Conservation (phyloP, 2,329 filamentous ascomycete species). For the Botrytis elliptica region DNA sequence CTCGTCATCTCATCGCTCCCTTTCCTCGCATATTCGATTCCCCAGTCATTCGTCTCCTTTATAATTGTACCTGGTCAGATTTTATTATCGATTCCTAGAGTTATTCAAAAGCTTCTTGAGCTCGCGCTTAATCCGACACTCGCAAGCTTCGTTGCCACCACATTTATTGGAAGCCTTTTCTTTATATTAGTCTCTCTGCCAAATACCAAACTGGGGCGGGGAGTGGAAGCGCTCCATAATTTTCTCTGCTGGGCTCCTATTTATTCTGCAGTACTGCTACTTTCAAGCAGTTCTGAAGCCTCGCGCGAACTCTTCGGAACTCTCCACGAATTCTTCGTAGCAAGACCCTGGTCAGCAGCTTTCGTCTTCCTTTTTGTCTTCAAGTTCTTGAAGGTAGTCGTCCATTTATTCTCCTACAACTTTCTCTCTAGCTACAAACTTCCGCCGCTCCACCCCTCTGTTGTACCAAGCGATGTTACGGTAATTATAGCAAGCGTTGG, state of each 20-base stretch:
- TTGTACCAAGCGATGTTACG: constrained; percentile 28
- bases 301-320: not conserved
- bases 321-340: not conserved
- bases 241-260: not conserved
- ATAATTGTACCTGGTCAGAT: not conserved
- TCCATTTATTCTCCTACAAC: constrained; percentile 28
- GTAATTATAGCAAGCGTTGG: constrained; percentile 31
- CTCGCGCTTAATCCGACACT: not conserved
- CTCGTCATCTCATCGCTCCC: not conserved
- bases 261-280: not conserved
- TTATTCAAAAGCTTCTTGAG: not conserved
- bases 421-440: constrained; percentile 4
- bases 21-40: not conserved
- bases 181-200: not conserved
- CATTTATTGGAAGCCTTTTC: not conserved
- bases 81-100: not conserved
- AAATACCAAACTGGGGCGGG: not conserved
- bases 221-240: not conserved
- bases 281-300: not conserved
- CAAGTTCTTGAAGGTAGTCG: constrained; percentile 30
- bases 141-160: not conserved
- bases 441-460: constrained; percentile 10
- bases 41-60: not conserved
- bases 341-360: constrained; percentile 8
- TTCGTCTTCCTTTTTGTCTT: constrained; percentile 25